A percentile compares a stretch with the other conserved stretches of the same genome.
Conservation (phyloP, 2,329 filamentous ascomycete genomes). For the Penicillium sp. region DNA sequence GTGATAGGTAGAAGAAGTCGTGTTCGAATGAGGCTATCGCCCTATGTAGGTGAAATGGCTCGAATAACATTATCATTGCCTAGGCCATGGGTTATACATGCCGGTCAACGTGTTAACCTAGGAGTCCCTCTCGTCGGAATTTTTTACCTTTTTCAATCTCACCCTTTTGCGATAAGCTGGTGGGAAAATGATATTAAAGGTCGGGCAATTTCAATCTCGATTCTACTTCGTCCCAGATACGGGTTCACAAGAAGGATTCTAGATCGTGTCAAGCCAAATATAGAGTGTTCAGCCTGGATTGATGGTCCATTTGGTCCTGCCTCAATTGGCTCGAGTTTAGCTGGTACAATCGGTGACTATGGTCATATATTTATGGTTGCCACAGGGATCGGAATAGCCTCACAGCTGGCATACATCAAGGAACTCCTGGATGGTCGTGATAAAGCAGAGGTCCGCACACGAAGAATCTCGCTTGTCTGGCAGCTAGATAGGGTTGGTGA, state of each 20-base stretch:
- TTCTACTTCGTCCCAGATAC: constrained; percentile 9
- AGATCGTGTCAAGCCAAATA: constrained; percentile 2
- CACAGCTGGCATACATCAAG: constrained; percentile 37
- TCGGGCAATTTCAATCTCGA: constrained; percentile 8
- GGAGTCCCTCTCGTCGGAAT: constrained; percentile 7
- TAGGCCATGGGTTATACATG: constrained; percentile 4
- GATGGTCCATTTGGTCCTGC: constrained; percentile 11
- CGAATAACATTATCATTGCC: constrained; percentile 8
- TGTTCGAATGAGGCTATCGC: neutral
- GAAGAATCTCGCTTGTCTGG: constrained; percentile 32
- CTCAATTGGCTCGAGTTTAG: too few relatives aligned
- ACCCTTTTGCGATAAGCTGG: constrained; percentile 10
- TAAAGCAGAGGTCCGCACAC: constrained; percentile 20
- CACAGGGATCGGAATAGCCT: constrained; percentile 38
- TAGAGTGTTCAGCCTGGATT: constrained; percentile 9
- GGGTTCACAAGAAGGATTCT: constrained; percentile 10
- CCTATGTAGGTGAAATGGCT: constrained; percentile 2
- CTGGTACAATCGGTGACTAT: constrained; percentile 19
- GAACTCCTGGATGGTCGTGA: constrained; percentile 33
- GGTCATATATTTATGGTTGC: constrained; percentile 35
- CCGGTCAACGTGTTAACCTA: constrained; percentile 7
- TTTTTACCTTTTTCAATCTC: constrained; percentile 6
- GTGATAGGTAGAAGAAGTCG: constrained; percentile 4
- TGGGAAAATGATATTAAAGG: constrained; percentile 9
- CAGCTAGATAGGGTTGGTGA: constrained; percentile 24